Evolutionary conservation across 2,329 filamentous ascomycete species (phyloP), one percentile per base, ranked within the genome.

Genomic region (Aureobasidium mangrovei): DNA sequence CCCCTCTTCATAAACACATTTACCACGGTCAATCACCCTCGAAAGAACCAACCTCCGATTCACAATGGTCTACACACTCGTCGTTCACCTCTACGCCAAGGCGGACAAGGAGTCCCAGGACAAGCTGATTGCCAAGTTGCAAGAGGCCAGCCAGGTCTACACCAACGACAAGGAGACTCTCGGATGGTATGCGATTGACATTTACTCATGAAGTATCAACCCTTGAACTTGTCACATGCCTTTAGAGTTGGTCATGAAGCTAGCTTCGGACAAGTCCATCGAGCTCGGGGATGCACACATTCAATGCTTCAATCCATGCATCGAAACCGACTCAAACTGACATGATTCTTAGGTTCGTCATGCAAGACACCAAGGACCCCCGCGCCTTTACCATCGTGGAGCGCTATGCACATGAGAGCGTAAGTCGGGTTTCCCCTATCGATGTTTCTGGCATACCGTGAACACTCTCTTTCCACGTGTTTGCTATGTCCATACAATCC

Each of bases 301-400:
- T 18, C 18, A 18, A 18, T 18, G 18, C 18, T 18, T 18, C 18
- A 18, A 18, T 18, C 18, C 18, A 18, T 18, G 18, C 18, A 18
- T 18, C 18, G 18, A 18, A 18, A 18, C 18, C 18, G 18, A 18
- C 18, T 18, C 18, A 18, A 35, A 7, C 32, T 35, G 10, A 35
- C 24, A 7, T 7, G 26, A 7, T 51, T 4, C 32, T 2, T 43
- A 88, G 85, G 85, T 81, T 86, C 69, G 85, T 89, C 59, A 88
- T 88, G 85, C 85, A 88, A 72, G 82, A 83, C 62, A 77, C 82
- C 56, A 74, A 79, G 62, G 85, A 88, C 67, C 76, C 77, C 42
- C 76, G 83, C 56, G 81, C 83, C 47, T 89, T 89, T 69, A 86
- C 82, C 45, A 86, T 89, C 62, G 84, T 89, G 44, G 85, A 89